Evolutionary conservation across 345 rosid genomes (phyloP).

Genomic region (Salix caprea): DNA sequence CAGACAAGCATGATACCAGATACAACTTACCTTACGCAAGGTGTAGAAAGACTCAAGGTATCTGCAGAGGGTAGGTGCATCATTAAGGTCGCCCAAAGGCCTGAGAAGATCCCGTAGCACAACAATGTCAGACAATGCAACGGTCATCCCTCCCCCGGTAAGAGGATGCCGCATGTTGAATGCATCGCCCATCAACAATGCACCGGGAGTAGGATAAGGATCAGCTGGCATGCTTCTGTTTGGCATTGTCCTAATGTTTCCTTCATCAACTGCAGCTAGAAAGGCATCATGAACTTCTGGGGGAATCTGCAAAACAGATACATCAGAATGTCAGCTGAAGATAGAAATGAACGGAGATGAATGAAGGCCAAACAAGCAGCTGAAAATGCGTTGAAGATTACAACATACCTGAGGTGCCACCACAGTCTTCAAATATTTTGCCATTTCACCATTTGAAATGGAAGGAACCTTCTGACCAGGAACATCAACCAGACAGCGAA

Average conservation of each 20-base stretch:
- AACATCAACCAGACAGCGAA: slow-evolving; percentile 29
- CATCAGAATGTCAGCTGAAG: neutral
- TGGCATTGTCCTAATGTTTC: slow-evolving; percentile 32
- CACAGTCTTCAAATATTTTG: slow-evolving; percentile 23
- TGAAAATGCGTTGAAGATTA: neutral
- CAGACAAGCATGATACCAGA: neutral
- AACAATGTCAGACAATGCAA: slow-evolving; percentile 32
- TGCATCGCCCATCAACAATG: slow-evolving; percentile 31
- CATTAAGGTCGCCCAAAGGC: slow-evolving; percentile 19
- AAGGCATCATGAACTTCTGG: slow-evolving; percentile 22
- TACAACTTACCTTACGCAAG: slow-evolving; percentile 23
- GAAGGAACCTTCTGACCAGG: slow-evolving; percentile 34
- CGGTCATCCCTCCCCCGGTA: slow-evolving; percentile 35
- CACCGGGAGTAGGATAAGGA: slow-evolving; percentile 31
- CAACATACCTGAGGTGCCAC: slow-evolving; percentile 26
- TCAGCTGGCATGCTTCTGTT: slow-evolving; percentile 35
- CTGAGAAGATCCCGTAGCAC: slow-evolving; percentile 23
- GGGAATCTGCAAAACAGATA: slow-evolving; percentile 18
- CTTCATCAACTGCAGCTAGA: slow-evolving; percentile 28
- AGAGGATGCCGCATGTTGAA: slow-evolving; percentile 36
- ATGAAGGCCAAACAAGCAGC: neutral
- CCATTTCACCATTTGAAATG: slow-evolving; percentile 31
- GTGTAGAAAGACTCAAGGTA: slow-evolving; percentile 34
- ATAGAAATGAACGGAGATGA: neutral
- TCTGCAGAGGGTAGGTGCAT: slow-evolving; percentile 21